Evolutionary conservation across 495 filamentous ascomycete genomes (phyloP), one percentile per base, ranked within the genome.

Genomic region (Symbiotaphrina buchneri): DNA sequence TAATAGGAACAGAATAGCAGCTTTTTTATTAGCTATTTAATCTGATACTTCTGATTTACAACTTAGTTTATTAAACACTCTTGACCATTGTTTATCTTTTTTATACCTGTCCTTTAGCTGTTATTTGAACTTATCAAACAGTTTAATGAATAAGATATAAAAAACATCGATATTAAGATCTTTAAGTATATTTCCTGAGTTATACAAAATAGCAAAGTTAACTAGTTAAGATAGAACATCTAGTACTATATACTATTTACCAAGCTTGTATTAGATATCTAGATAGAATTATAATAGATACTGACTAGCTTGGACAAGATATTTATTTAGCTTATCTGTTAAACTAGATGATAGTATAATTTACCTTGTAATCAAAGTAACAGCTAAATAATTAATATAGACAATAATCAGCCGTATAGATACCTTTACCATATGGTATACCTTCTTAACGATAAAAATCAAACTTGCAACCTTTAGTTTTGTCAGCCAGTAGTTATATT

Each of bases 401-500:
- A 30, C 27, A 6, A 30, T 30, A 6, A 16, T 30, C 18, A 13
- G 6, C 11, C 6, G 6, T 6, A 6, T 30, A 14, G 27, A 11
- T 6, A 16, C 6, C 27, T 30, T 16, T 6, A 30, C 27, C 11
- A 30, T 30, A 16, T 30, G 27, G 11, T 13, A 14, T 6, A 30
- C 11, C 6, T 40, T 40, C 16, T 33, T 14, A 0, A 40, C 16
- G 0, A 10, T 2, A 18, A 25, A 41, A 0, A 41, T 24, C 4
- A 41, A 10, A 1, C 37, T 33, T 1, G 38, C 30, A 0, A 40
- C 16, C 18, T 41, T 32, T 0, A 41, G 4, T 16, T 41, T 38
- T 0, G 27, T 41, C 0, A 32, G 26, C 31, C 31, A 41, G 4
- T 41, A 41, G 1, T 31, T 34, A 0, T 11, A 6, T 11, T 41